A percentile compares a stretch with the other conserved stretches of the same genome.
These are phyloP conservation scores for Cyberlindnera japonica DNA, from an alignment of 805 yeast genomes.

Conservation along the genomic window DNA sequence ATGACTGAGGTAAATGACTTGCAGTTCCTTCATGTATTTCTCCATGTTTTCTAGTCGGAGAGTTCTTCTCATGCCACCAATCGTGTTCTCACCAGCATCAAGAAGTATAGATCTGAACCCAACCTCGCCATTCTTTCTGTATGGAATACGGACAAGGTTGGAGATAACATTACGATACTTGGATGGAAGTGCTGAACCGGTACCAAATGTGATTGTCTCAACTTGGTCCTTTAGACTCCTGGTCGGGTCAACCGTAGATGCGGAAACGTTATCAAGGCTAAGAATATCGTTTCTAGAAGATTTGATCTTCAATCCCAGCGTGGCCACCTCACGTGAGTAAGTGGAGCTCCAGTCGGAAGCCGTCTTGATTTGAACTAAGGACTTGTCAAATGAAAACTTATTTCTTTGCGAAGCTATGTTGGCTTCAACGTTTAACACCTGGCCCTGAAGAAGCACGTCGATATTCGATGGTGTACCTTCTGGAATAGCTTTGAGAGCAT, in stretches of 20 bases:
- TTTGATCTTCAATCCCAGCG: slow-evolving; percentile 18
- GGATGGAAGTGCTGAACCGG: slow-evolving; percentile 91
- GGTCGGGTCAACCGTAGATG: slow-evolving; percentile 12
- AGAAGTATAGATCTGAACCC: slow-evolving; percentile 50
- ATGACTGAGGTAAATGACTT: slow-evolving; percentile 74
- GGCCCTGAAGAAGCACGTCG: slow-evolving; percentile 22
- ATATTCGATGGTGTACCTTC: slow-evolving; percentile 20
- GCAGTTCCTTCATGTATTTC: slow-evolving; percentile 54
- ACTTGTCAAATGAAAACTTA: slow-evolving; percentile 10
- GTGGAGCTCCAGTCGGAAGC: slow-evolving; percentile 26
- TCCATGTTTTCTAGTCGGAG: slow-evolving; percentile 45
- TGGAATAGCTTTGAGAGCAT: slow-evolving; percentile 29
- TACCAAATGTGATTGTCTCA: slow-evolving; percentile 77
- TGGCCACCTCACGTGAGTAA: slow-evolving; percentile 27
- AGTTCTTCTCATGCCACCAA: slow-evolving; percentile 65
- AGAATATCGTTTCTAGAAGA: slow-evolving; percentile 12
- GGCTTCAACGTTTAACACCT: slow-evolving; percentile 20
- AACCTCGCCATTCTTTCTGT: slow-evolving; percentile 20
- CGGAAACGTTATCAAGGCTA: slow-evolving; percentile 17
- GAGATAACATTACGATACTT: slow-evolving; percentile 81
- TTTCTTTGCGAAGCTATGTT: slow-evolving; percentile 14
- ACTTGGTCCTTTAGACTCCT: slow-evolving; percentile 46
- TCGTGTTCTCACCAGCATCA: slow-evolving; percentile 95
- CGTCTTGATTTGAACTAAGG: slow-evolving; percentile 9
- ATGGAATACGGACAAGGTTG: slow-evolving; percentile 71